Percentiles rank a stretch among this genome's conserved stretches.
phyloP scores from a whole-genome alignment of 179 eudicot species.

The Camellia oleifera region DNA sequence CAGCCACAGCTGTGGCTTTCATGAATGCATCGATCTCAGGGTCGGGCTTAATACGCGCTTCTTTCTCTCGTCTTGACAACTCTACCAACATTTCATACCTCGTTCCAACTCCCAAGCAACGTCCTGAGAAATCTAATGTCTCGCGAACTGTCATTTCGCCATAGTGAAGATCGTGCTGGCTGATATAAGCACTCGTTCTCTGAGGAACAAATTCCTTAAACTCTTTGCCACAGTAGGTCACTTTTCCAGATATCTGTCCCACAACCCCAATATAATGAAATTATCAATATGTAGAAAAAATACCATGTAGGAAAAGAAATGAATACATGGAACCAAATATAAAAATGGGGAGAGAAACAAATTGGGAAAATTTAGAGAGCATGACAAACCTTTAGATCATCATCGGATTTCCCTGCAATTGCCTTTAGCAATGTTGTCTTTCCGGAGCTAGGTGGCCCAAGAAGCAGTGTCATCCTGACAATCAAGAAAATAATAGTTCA shows the following conservation, averaged over 20 bases:
- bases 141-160: constrained; percentile 82
- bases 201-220: constrained; percentile 60
- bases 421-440: constrained; percentile 68
- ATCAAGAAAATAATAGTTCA: background rate
- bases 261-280: constrained; percentile 12
- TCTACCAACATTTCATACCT: constrained; percentile 57
- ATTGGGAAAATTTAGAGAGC: background rate
- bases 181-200: constrained; percentile 65
- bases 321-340: background rate
- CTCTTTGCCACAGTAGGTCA: constrained; percentile 72
- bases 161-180: constrained; percentile 63
- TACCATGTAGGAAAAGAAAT: too few species aligned
- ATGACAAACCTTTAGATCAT: constrained; percentile 48
- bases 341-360: background rate
- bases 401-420: constrained; percentile 59
- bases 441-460: constrained; percentile 82
- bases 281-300: background rate
- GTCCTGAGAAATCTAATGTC: constrained; percentile 66
- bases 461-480: constrained; percentile 71
- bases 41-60: constrained; percentile 62
- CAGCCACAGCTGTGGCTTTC: constrained; percentile 61
- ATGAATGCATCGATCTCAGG: constrained; percentile 71
- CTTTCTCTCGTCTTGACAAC: constrained; percentile 51
- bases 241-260: constrained; percentile 46
- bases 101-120: constrained; percentile 75